Percentiles rank a stretch among this genome's conserved stretches.
Conservation (phyloP, 1,284 basidiomycete genomes). For the Marasmius sp. region DNA sequence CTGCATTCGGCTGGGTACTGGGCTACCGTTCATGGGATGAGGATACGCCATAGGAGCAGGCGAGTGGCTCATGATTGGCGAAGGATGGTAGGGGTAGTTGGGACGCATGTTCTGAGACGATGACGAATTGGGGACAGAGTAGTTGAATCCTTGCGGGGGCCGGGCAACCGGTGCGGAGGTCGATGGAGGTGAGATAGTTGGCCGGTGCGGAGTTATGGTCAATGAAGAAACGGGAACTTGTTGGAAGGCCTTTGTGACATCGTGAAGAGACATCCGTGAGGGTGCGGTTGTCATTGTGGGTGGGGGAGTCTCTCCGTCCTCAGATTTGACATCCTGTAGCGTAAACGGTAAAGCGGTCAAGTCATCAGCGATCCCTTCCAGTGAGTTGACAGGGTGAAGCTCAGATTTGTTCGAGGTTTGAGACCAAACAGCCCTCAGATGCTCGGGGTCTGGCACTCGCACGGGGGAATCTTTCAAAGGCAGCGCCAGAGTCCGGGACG, state of each 20-base stretch:
- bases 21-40: conserved; percentile 55
- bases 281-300: conserved; percentile 54
- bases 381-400: conserved; percentile 67
- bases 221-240: conserved; percentile 67
- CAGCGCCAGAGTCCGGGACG: conserved; percentile 57
- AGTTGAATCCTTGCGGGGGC: conserved; percentile 33
- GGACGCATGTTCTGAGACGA: conserved; percentile 48
- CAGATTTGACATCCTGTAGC: conserved; percentile 77
- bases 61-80: conserved; percentile 69
- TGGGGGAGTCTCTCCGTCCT: conserved; percentile 78
- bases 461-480: conserved; percentile 64
- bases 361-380: conserved; percentile 78
- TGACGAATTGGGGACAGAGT: conserved; percentile 36
- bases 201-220: conserved; percentile 42
- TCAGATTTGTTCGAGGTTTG: conserved; percentile 67
- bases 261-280: conserved; percentile 74
- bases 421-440: conserved; percentile 83
- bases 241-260: conserved; percentile 81
- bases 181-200: conserved; percentile 48
- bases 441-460: conserved; percentile 72
- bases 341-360: conserved; percentile 73
- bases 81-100: conserved; percentile 55
- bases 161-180: conserved; percentile 45
- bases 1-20: conserved; percentile 58
- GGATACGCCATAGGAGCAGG: conserved; percentile 68